A percentile compares a stretch with the other conserved stretches of the same genome.
Evolutionary conservation across 148 eudicot species (phyloP).

Genomic region (Amaranthus cruentus): DNA sequence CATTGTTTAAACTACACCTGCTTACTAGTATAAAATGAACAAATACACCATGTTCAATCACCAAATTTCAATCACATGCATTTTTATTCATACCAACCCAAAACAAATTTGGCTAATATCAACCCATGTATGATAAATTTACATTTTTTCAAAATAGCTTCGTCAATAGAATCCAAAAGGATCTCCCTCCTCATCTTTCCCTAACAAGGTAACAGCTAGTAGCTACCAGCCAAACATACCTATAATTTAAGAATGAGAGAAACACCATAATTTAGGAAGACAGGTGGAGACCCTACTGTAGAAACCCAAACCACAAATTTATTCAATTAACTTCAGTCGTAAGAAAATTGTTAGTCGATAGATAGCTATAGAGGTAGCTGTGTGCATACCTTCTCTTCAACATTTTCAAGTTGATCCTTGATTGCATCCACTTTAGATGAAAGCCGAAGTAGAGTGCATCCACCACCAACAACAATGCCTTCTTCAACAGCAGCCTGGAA

Average conservation of each 20-base stretch:
- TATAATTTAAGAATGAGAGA: too few relatives aligned
- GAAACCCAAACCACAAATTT: background rate
- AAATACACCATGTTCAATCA: too few relatives aligned
- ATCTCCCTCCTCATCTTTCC: too few relatives aligned
- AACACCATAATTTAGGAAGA: background rate
- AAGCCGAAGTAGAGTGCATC: constrained; percentile 81
- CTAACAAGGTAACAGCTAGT: too few relatives aligned
- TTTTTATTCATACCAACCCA: too few relatives aligned
- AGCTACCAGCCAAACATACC: background rate
- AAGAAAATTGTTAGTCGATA: background rate
- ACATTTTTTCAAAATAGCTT: too few relatives aligned
- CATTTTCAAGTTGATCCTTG: constrained; percentile 59
- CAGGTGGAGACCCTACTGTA: background rate
- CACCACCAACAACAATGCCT: constrained; percentile 98
- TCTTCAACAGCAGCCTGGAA: constrained; percentile 95
- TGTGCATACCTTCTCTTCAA: constrained; percentile 63
- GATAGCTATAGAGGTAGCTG: background rate
- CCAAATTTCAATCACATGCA: too few relatives aligned
- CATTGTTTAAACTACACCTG: too few relatives aligned
- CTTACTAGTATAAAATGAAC: too few relatives aligned
- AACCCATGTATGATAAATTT: too few relatives aligned
- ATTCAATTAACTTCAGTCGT: background rate
- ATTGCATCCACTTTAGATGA: constrained; percentile 87
- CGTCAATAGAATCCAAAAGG: too few relatives aligned
- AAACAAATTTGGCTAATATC: too few relatives aligned